Base-by-base conservation (phyloP, 257 asterid genomes). In the Jasminum sambac region DNA sequence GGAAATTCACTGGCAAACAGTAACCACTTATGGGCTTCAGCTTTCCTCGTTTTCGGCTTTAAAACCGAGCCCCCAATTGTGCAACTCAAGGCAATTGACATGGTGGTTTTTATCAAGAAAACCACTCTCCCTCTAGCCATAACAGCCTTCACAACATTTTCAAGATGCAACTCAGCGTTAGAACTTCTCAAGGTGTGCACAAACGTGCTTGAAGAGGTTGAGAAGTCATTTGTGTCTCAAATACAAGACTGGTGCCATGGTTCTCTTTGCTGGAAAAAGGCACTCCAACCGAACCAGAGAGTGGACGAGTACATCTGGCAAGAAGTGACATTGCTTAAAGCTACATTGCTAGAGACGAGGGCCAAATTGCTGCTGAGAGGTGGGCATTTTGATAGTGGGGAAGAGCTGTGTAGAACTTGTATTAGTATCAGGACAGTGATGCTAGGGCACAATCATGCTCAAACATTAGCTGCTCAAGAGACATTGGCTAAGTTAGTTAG, bases 111-210 rank as follows among this genome's bases (percentile, higher is more conserved):
- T 11, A 55, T 55, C 62, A 55, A 55, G 36, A 55, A 72, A 43
- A 86, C 95, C 0, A 90, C 90, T 14, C 84, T 90, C n/a, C 97
- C 98, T 0, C 64, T 90, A 7, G 95, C 95, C 1, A 80, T 88
- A 34, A 75, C 70, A 6, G 81, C 95, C 4, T 92, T 88, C 82
- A 75, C 88, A 4, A 76, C 79, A 9, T 92, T 87, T 76, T 85
- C 97, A 4, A 80, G 91, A 79, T 92, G 96, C 77, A 88, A 82
- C 72, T 85, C 97, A 12, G 96, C 95, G 38, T 37, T 92, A 5
- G 98, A 90, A 87, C 95, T 92, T 36, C 74, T 92, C n/a, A 88
- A 85, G 64, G 93, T 92, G 17, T 85, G 97, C 84, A 92, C 98
- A 5, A 79, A 90, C 40, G 88, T 84, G 65, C 96, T 92, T 5